phyloP scores from a whole-genome alignment of 2,329 filamentous ascomycete genomes.

The Fusarium sp. region DNA sequence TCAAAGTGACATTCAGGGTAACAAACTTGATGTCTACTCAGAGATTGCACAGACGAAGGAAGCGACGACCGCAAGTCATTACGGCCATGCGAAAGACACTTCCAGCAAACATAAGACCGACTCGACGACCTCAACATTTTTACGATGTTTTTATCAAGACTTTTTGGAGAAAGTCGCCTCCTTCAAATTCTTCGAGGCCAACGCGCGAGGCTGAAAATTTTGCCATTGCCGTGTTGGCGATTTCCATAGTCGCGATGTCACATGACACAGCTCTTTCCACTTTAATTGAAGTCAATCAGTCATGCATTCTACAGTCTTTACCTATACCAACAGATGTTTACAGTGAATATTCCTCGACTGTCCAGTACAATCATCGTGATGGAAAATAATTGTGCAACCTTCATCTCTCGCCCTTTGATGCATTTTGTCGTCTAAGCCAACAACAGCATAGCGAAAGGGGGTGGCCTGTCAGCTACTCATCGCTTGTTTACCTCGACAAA shows the following conservation, averaged over 20 bases:
- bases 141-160: slow-evolving; percentile 4
- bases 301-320: background rate
- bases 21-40: slow-evolving; percentile 31
- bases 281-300: slow-evolving; percentile 15
- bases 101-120: slow-evolving; percentile 50
- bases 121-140: slow-evolving; percentile 49
- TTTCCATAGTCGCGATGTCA: slow-evolving; percentile 36
- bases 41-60: background rate
- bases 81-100: slow-evolving; percentile 44
- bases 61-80: slow-evolving; percentile 16
- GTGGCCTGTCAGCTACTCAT: background rate
- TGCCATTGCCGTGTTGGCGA: slow-evolving; percentile 35
- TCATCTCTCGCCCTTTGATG: background rate
- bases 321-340: background rate
- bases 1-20: background rate
- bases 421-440: background rate
- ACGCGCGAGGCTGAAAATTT: slow-evolving; percentile 42
- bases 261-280: slow-evolving; percentile 38
- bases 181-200: background rate
- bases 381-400: background rate
- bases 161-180: background rate
- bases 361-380: background rate
- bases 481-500: slow-evolving; percentile 5
- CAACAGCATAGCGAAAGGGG: background rate
- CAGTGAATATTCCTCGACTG: background rate